Conservation (phyloP, 192 early-diverging fungal species). For the Oehlia diaphana region DNA sequence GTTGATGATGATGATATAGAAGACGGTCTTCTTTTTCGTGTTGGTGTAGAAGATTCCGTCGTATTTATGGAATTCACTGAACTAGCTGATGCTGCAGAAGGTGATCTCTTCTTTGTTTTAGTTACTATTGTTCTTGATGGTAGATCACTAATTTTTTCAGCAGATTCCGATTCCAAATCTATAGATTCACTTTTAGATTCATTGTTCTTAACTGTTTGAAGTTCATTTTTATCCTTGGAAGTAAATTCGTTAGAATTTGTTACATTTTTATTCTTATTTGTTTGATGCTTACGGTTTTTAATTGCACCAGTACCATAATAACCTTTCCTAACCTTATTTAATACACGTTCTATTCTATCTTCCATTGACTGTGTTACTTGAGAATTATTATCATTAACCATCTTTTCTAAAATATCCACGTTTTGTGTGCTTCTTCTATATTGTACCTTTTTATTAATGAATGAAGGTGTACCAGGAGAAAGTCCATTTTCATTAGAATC, state of each 20-base stretch:
- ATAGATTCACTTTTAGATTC: not conserved
- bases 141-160: not conserved
- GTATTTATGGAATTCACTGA: not conserved
- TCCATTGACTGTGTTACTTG: conserved; percentile 15
- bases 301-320: not conserved
- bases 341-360: conserved; percentile 25
- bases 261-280: not conserved
- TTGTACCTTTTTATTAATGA: not conserved
- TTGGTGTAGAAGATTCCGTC: not conserved
- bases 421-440: conserved; percentile 16
- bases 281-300: not conserved
- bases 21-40: not conserved
- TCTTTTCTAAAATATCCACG: conserved; percentile 23
- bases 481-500: not conserved
- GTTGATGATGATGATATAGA: not conserved
- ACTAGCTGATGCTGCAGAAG: not conserved
- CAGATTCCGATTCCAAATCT: not conserved
- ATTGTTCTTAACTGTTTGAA: not conserved
- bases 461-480: not conserved
- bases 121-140: not conserved
- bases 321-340: conserved; percentile 19
- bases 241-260: not conserved
- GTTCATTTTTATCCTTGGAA: too few relatives aligned
- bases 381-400: not conserved
- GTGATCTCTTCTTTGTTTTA: not conserved